Evolutionary conservation across 441 rosid species (phyloP).

Genomic region (Erysimum pusillum): DNA sequence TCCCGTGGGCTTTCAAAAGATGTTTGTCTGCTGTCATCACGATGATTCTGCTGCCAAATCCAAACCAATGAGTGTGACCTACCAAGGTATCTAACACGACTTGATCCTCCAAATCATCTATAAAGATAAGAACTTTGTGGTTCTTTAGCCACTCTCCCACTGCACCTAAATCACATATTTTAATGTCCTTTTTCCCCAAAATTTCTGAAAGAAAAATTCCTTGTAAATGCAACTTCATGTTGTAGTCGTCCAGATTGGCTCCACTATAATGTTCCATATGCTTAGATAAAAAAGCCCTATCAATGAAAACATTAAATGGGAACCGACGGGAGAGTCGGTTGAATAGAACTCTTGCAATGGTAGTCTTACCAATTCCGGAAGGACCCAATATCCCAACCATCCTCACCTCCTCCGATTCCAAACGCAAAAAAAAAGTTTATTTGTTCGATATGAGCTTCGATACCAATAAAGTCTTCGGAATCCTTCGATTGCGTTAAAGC

Average conservation of each 20-base stretch:
- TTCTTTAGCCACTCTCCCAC: neutral
- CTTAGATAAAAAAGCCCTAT: neutral
- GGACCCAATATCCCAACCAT: too few relatives aligned
- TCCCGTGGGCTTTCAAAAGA: neutral
- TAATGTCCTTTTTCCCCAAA: neutral
- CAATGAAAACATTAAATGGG: neutral
- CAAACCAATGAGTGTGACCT: neutral
- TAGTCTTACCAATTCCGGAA: too few relatives aligned
- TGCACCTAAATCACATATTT: neutral
- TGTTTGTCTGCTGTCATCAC: neutral
- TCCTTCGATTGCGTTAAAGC: too few relatives aligned
- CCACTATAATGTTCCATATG: neutral
- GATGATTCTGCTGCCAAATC: neutral
- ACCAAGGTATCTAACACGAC: constrained; percentile 3
- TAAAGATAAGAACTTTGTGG: neutral
- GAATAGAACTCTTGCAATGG: too few relatives aligned
- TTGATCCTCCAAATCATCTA: constrained; percentile 9
- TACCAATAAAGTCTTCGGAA: too few relatives aligned
- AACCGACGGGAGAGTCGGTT: neutral
- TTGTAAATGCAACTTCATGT: neutral
- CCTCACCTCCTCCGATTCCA: too few relatives aligned
- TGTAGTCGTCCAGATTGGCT: neutral
- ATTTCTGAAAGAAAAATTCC: neutral
- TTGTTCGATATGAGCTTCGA: too few relatives aligned
- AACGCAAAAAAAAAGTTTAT: too few relatives aligned